Percentiles rank a stretch among this genome's conserved stretches.
Conservation (phyloP, 2,329 filamentous ascomycete species). For the Volutella citrinella region DNA sequence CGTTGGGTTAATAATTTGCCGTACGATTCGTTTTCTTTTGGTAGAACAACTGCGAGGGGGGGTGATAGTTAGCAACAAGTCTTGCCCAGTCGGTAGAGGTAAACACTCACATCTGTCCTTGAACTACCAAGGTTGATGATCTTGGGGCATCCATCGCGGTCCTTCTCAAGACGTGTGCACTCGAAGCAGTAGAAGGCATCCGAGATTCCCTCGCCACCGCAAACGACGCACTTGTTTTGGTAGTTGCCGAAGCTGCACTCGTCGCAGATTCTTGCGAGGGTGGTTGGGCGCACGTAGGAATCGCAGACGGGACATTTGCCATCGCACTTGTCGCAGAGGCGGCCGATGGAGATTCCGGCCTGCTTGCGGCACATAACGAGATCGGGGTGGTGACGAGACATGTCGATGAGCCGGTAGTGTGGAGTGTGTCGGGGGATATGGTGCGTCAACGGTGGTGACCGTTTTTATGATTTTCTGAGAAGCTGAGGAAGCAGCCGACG, state of each 20-base stretch:
- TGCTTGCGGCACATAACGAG: conserved; percentile 99
- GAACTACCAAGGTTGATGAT: conserved; percentile 98
- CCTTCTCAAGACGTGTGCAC: conserved; percentile 94
- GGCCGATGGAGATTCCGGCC: conserved; percentile 93
- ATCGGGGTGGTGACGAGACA: conserved; percentile 96
- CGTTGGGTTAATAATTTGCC: conserved; percentile 49
- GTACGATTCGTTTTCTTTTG: conserved; percentile 65
- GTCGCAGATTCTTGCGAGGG: conserved; percentile 96
- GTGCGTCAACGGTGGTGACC: conserved; percentile 9
- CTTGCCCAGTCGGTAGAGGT: neutral
- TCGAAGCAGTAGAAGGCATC: conserved; percentile 99
- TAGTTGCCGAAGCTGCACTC: conserved; percentile 99
- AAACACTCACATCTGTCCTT: conserved; percentile 74
- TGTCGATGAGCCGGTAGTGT: conserved; percentile 37
- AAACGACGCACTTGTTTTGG: conserved; percentile 99
- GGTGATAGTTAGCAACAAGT: conserved; percentile 15
- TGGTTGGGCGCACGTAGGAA: conserved; percentile 96
- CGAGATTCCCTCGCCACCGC: conserved; percentile 94
- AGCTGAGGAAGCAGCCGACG: conserved; percentile 5
- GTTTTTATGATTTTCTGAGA: too few species aligned
- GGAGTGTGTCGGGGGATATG: conserved; percentile 2
- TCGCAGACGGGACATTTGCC: conserved; percentile 99
- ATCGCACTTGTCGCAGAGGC: conserved; percentile 99
- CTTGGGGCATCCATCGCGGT: conserved; percentile 96
- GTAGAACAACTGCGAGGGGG: conserved; percentile 51